These are phyloP conservation scores for Boletus rubroflammeus DNA, from an alignment of 768 basidiomycete genomes.

Conservation along the genomic window DNA sequence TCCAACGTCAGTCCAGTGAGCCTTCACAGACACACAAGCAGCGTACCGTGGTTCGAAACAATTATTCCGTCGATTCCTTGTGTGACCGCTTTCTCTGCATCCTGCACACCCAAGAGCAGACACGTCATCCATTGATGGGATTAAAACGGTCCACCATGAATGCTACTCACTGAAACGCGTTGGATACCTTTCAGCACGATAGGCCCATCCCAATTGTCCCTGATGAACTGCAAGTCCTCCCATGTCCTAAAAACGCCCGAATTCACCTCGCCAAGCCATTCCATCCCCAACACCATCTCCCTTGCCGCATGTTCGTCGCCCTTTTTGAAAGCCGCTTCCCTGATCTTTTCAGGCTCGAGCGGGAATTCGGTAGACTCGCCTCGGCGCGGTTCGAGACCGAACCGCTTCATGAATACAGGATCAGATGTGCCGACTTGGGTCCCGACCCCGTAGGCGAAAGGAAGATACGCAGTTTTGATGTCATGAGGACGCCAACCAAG, in stretches of 20 bases:
- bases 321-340: constrained; percentile 36
- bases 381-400: constrained; percentile 40
- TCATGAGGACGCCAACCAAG: constrained; percentile 80
- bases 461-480: constrained; percentile 58
- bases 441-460: constrained; percentile 64
- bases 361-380: constrained; percentile 50
- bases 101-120: constrained; percentile 21
- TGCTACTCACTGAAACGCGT: constrained; percentile 46
- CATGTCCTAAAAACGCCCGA: constrained; percentile 63
- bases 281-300: constrained; percentile 46
- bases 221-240: constrained; percentile 67
- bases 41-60: constrained; percentile 41
- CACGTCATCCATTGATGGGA: background rate
- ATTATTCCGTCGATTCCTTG: constrained; percentile 43
- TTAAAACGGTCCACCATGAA: background rate
- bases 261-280: constrained; percentile 61
- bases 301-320: constrained; percentile 46
- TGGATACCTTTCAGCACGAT: constrained; percentile 79
- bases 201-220: constrained; percentile 74
- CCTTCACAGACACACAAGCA: background rate
- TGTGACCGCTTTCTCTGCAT: constrained; percentile 50
- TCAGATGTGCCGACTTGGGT: constrained; percentile 67
- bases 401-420: constrained; percentile 70
- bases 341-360: constrained; percentile 47
- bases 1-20: background rate